Base-by-base conservation (phyloP, 768 basidiomycete genomes). In the Termitomyces sp. region DNA sequence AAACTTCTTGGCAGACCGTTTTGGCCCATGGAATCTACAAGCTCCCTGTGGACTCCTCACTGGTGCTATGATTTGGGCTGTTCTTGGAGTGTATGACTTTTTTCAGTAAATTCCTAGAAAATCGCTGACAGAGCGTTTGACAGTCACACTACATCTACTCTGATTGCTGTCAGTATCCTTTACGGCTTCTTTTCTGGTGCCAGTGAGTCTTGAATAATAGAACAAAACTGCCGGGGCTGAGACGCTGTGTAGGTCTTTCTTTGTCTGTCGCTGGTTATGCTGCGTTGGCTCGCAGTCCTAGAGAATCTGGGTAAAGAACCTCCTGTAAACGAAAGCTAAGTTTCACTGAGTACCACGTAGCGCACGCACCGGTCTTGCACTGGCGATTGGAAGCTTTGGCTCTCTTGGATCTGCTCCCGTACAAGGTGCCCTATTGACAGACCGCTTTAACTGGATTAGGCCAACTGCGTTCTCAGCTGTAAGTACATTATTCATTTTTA, bases 101-200 rank as follows among this genome's bases (percentile, higher is more conserved):
- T 27, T 42, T 32, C 29, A 10, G 5, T 27, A n/a, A 5, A 9
- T 18, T 22, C 27, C 13, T 34, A 20, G 8, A 18, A 48, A 49
- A 2, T 13, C 31, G 51, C 26, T 59, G 27, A 51, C 24, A 29
- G 12, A 39, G 47, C 44, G 6, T 42, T 18, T 32, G 13, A 22
- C 54, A 77, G 76, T 41, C 68, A 72, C 57, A 71, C 65, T 43
- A 58, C 68, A 8, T 71, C 66, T 5, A 71, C 71, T n/a, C 67
- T 79, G 26, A 68, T 77, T 48, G 68, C 69, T 39, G 72, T 80
- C 32, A 69, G 74, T 18, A 64, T 79, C 24, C 64, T 82, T 41
- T 82, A 82, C 56, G 80, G 80, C 7, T 65, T 81, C 46, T 74
- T 76, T 52, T 74, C 79, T 7, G 78, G 79, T n/a, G 76, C 76